A percentile compares a stretch with the other conserved stretches of the same genome.
These are phyloP conservation scores for Pulveroboletus frians DNA, from an alignment of 768 basidiomycete species.

Conservation along the genomic window DNA sequence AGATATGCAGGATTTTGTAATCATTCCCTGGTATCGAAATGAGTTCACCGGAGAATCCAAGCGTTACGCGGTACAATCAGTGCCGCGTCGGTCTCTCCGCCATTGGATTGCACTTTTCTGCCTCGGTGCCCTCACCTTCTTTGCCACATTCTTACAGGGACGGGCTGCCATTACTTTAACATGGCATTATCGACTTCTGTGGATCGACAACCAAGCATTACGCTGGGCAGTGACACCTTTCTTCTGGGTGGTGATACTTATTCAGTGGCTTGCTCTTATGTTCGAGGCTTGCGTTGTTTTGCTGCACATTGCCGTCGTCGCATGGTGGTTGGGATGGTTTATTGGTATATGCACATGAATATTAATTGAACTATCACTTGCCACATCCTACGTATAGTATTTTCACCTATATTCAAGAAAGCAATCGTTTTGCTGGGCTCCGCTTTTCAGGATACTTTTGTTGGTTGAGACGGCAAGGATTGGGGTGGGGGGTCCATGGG, in stretches of 20 bases:
- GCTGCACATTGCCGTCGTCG: conserved; percentile 51
- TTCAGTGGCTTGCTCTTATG: conserved; percentile 65
- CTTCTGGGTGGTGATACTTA: conserved; percentile 57
- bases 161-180: conserved; percentile 55
- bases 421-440: background rate
- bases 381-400: conserved; percentile 11
- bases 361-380: background rate
- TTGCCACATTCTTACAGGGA: conserved; percentile 48
- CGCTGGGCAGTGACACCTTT: conserved; percentile 61
- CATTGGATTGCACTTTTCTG: conserved; percentile 64
- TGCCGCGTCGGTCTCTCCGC: conserved; percentile 59
- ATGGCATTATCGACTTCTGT: conserved; percentile 48
- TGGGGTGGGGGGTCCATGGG: background rate
- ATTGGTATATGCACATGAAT: conserved; percentile 44
- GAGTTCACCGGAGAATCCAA: conserved; percentile 78
- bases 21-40: conserved; percentile 77
- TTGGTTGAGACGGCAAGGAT: background rate
- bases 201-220: conserved; percentile 56
- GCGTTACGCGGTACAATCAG: conserved; percentile 50
- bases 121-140: conserved; percentile 46
- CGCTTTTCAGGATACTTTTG: background rate
- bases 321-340: conserved; percentile 77
- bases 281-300: conserved; percentile 54
- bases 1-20: conserved; percentile 74
- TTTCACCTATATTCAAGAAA: conserved; percentile 7